Evolutionary conservation across 2,329 filamentous ascomycete genomes (phyloP), one percentile per base, ranked within the genome.

Genomic region (Diplodia corticola): DNA sequence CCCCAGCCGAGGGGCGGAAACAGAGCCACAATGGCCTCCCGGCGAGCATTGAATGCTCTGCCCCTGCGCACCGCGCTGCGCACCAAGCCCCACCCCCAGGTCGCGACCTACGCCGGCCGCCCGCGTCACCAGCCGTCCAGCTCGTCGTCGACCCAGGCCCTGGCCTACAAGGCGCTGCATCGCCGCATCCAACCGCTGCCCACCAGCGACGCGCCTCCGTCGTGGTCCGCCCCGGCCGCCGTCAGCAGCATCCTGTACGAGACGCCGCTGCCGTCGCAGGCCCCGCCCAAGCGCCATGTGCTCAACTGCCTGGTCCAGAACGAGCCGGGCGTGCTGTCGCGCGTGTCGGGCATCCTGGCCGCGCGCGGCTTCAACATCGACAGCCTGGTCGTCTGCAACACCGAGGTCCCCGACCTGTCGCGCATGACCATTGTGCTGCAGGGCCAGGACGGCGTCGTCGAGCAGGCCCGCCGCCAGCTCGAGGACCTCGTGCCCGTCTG

Each of bases 191-290:
- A 91, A 22, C 91, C 93, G 69, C 91, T 97, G 64, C 91, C 92
- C 65, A 89, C 87, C 70, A 88, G 91, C 71, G 84, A 91, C 65
- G 85, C 90, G 30, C 89, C 91, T 40, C 84, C 92, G 12, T 92
- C 92, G 85, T 96, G 94, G 75, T 88, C 88, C 67, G 93, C 93
- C 44, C 93, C 95, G 72, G 92, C 95, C 20, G 95, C 95, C 71
- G 95, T 99, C 71, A 96, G 92, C 77, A 97, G 94, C 79, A 99
- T 99, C 77, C 91, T 99, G 79, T 99, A 99, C 84, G 95, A 99
- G 85, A 98, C 93, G 3, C 95, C 95, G 5, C 85, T 91, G 20
- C 91, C 93, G 7, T 93, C 92, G 15, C 85, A 85, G 73, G 89
- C 89, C 26, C 94, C 95, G 9, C 90, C 92, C 51, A 98, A 97